Conservation (phyloP, 352 stramenopile genomes). For the Plasmopara viticola region DNA sequence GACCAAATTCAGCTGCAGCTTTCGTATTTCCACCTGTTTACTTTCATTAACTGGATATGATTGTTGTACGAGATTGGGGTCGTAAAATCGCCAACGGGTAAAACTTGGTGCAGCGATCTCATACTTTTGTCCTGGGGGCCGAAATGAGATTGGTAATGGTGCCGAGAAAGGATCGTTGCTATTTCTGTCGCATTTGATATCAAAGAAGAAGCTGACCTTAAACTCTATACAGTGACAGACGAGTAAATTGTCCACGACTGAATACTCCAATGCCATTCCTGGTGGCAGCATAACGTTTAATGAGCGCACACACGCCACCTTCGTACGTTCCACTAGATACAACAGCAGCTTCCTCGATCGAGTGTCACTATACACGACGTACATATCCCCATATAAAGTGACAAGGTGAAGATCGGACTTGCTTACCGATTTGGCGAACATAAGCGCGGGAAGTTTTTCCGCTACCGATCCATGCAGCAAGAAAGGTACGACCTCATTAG, state of each 20-base stretch:
- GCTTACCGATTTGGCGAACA: slow-evolving; percentile 57
- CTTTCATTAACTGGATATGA: slow-evolving; percentile 24
- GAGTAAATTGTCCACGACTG: slow-evolving; percentile 78
- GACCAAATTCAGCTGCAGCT: slow-evolving; percentile 57
- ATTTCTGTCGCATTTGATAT: slow-evolving; percentile 54
- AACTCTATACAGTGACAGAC: slow-evolving; percentile 79
- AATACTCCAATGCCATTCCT: slow-evolving; percentile 53
- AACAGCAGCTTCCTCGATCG: slow-evolving; percentile 58
- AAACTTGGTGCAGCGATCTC: slow-evolving; percentile 20
- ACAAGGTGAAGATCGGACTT: slow-evolving; percentile 55
- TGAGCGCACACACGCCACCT: slow-evolving; percentile 69
- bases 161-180: slow-evolving; percentile 65
- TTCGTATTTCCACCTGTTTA: slow-evolving; percentile 51
- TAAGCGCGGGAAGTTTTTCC: slow-evolving; percentile 63
- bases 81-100: slow-evolving; percentile 58
- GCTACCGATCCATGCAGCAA: slow-evolving; percentile 45
- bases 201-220: slow-evolving; percentile 75
- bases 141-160: slow-evolving; percentile 54
- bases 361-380: slow-evolving; percentile 55
- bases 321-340: slow-evolving; percentile 56
- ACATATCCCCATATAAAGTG: slow-evolving; percentile 60
- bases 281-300: slow-evolving; percentile 64
- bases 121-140: slow-evolving; percentile 26
- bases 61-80: slow-evolving; percentile 53
- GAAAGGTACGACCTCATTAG: slow-evolving; percentile 73